Evolutionary conservation across 371 early-diverging fungal genomes (phyloP), one percentile per base, ranked within the genome.

Genomic region (Mucor saturninus): DNA sequence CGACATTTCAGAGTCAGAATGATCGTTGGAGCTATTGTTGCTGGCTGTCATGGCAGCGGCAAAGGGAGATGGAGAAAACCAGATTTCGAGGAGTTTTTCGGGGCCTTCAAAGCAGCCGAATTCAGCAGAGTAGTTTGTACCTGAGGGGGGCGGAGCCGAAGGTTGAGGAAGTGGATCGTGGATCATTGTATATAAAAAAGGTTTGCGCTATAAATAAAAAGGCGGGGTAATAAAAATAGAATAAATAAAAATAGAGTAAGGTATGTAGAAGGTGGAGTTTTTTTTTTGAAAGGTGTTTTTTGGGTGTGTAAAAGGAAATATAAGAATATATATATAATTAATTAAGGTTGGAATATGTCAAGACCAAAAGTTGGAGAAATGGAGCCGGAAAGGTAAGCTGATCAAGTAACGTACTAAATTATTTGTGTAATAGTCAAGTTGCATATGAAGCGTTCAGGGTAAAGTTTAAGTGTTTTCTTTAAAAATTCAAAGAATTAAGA

Each of bases 41-140:
- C 7, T 11, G 49, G 21, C 3, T 5, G 21, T 26, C 15, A 5
- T 9, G 11, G 28, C 6, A 14, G 13, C 11, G 9, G 50, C 28
- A 30, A 50, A 50, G 4, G 81, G 75, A 31, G 79, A 70, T 29
- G 85, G 81, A 10, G 85, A 76, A 75, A 97, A 97, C 96, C 95
- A 96, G 59, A 98, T 88, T 73, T 98, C 98, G 55, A 98, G 76
- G 21, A 98, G 84, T 79, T 97, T 98, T 71, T 97, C 98, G 31
- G 50, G 95, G 31, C 98, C 97, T 75, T 98, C 93, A 67, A 92
- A 92, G 55, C 77, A 79, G 48, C 86, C 86, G 56, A 73, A 65
- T 59, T 77, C 72, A 55, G 75, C 75, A 21, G 80, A 80, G 55
- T 80, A 80, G 65, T 80, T 77, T 56, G 75, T 65, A 32, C 76